Base-by-base conservation (phyloP, 768 basidiomycete genomes). In the Suillus placidus region DNA sequence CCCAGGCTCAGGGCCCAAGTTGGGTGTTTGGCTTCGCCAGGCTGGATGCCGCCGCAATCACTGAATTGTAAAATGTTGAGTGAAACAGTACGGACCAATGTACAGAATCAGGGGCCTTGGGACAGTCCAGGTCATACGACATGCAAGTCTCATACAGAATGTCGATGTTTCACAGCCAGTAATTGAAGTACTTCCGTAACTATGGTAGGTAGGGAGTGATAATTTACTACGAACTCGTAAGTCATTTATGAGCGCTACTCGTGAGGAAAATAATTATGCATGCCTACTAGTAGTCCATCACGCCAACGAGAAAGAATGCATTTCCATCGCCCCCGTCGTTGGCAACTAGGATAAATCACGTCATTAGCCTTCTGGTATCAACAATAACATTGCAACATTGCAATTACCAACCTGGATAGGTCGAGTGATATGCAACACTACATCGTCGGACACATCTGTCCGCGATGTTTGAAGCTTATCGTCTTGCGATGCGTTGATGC, bases 1-100 rank as follows among this genome's bases (percentile, higher is more conserved):
- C 69, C 2, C 83, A 84, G 2, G 83, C 84, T 2, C 71, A 72
- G 0, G 78, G 74, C 43, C 68, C 66, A 38, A 84, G 80, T 65
- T 75, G 77, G 61, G 43, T 85, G 37, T 81, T 82, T 64, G 84
- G 45, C 20, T 40, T 40, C 14, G 38, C 13, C 20, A 45, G 4
- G 45, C n/a, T 45, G 20, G 10, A 45, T 45, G n/a, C 20, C 10
- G 10, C 20, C 20, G 10, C 2, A 10, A 12, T 10, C 20, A n/a
- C 43, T 45, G 43, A 45, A 10, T n/a, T n/a, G 4, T 12, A 45
- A n/a, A 45, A 45, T n/a, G 45, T 1, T n/a, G 10, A 45, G 43
- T 4, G 20, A 20, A 43, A 43, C 20, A 20, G 43, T 20, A 43
- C 9, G 45, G n/a, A n/a, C 10, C 20, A 45, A 45, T 6, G 20